Base-by-base conservation (phyloP, 1,284 basidiomycete genomes). In the Trichosporon asahii region DNA sequence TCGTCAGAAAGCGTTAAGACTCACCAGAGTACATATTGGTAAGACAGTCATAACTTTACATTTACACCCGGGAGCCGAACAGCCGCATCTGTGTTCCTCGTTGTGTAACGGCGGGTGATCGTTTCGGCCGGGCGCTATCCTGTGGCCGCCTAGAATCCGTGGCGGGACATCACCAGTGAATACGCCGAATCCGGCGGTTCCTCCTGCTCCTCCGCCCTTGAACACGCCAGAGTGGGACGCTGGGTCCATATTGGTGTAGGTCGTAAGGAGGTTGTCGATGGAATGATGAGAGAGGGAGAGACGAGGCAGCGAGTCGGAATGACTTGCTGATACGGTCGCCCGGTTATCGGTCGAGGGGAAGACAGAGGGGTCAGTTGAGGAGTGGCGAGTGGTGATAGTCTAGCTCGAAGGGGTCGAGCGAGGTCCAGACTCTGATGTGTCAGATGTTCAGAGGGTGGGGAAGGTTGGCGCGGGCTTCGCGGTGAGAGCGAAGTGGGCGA, bases 31-130 rank as follows among this genome's bases (percentile, higher is more conserved):
- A 66, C 72, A 73, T 21, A 73, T 66, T 5, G 67, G 68, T 49
- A 66, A 53, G 6, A 66, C 66, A 18, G 72, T 73, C 72, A 70
- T 70, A 40, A 73, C 72, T 61, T 73, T 73, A 68, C 72, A 73
- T 61, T 71, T 73, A 68, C 72, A 73, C 25, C 72, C 72, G 3
- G 72, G 69, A 25, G 66, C 60, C 9, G 70, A 67, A 66, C 72
- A 73, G 40, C 66, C 66, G 66, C 72, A 73, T 61, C 68, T 40
- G 66, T 71, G 72, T 31, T 73, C 72, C n/a, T 73, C 72, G 14
- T 40, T 35, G 64, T 57, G 53, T 46, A 23, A 15, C 15, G 44
- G 65, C 64, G 35, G 64, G 11, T 23, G 33, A 61, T 57, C 64
- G 44, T 33, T 46, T 64, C 40, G 60, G 18, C 37, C 40, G 44